phyloP scores from a whole-genome alignment of 2,329 filamentous ascomycete genomes.

The Graphium sp. region DNA sequence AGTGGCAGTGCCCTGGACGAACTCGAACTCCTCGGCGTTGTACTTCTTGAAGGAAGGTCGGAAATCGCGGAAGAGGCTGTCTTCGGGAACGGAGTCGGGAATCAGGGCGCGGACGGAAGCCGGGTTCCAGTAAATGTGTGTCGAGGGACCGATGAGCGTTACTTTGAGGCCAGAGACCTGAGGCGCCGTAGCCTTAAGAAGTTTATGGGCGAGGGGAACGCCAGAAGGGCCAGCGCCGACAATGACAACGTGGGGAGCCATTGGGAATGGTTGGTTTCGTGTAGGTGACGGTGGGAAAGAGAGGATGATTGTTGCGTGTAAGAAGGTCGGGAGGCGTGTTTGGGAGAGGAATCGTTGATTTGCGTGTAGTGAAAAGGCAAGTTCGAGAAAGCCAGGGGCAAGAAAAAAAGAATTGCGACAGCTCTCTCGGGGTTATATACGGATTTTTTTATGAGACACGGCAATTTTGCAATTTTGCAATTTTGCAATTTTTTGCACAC shows the following conservation, averaged over 20 bases:
- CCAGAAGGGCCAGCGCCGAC: constrained; percentile 30
- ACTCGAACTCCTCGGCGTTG: constrained; percentile 27
- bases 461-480: no score
- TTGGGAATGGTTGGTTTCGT: no score
- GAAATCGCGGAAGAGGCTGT: constrained; percentile 19
- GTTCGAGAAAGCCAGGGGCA: no score
- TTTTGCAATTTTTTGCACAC: no score
- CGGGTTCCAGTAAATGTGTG: constrained; percentile 29
- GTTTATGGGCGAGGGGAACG: constrained; percentile 29
- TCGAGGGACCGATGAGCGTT: constrained; percentile 26
- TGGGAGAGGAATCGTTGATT: no score
- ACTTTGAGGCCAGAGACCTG: constrained; percentile 22
- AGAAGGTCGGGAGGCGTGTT: no score
- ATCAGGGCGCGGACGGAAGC: constrained; percentile 29
- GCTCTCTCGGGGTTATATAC: no score
- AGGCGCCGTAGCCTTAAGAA: constrained; percentile 24
- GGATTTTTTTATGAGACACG: no score
- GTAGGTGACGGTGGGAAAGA: no score
- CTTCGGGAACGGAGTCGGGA: constrained; percentile 20
- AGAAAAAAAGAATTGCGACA: no score
- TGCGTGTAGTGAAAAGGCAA: no score
- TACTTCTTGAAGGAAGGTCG: constrained; percentile 29
- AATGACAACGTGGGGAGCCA: constrained; percentile 24
- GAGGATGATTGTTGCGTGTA: no score
- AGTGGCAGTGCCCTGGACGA: constrained; percentile 29